Evolutionary conservation across 2,329 filamentous ascomycete genomes (phyloP).

Genomic region (Mariannaea sp.): DNA sequence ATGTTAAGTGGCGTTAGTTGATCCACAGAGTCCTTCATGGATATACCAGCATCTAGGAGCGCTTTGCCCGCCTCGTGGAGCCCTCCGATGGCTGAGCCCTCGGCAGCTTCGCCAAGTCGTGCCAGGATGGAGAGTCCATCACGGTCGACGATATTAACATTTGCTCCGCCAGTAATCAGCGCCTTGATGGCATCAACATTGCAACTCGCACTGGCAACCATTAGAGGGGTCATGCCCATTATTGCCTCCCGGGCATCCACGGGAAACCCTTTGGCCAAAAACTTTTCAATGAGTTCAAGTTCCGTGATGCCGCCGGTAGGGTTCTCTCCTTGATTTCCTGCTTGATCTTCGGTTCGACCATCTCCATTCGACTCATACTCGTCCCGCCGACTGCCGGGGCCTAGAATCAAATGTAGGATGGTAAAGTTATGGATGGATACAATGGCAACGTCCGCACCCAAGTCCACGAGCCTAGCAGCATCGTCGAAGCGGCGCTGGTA

Average conservation of each 20-base stretch:
- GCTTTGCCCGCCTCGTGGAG: conserved; percentile 33
- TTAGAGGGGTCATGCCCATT: conserved; percentile 37
- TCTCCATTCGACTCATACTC: conserved; percentile 22
- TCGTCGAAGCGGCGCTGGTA: conserved; percentile 37
- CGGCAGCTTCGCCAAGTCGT: conserved; percentile 34
- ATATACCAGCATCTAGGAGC: conserved; percentile 35
- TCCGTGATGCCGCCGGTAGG: conserved; percentile 24
- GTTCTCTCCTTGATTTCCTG: no score
- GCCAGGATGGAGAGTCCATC: conserved; percentile 34
- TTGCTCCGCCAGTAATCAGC: conserved; percentile 31
- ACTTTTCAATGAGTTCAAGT: conserved; percentile 35
- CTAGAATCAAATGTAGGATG: conserved; percentile 36
- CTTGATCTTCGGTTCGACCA: conserved; percentile 1
- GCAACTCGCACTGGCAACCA: conserved; percentile 37
- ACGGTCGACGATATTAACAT: conserved; percentile 34
- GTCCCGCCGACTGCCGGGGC: conserved; percentile 30
- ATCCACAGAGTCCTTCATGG: conserved; percentile 27
- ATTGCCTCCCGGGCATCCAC: conserved; percentile 34
- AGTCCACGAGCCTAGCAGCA: conserved; percentile 33
- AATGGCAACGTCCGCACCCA: conserved; percentile 32
- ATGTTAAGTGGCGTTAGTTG: conserved; percentile 34
- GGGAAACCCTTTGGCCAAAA: conserved; percentile 34
- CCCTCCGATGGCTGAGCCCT: conserved; percentile 29
- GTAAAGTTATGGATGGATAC: conserved; percentile 35
- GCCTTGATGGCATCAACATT: conserved; percentile 34